Conservation (phyloP, 2,329 filamentous ascomycete genomes). For the Alternaria atra region DNA sequence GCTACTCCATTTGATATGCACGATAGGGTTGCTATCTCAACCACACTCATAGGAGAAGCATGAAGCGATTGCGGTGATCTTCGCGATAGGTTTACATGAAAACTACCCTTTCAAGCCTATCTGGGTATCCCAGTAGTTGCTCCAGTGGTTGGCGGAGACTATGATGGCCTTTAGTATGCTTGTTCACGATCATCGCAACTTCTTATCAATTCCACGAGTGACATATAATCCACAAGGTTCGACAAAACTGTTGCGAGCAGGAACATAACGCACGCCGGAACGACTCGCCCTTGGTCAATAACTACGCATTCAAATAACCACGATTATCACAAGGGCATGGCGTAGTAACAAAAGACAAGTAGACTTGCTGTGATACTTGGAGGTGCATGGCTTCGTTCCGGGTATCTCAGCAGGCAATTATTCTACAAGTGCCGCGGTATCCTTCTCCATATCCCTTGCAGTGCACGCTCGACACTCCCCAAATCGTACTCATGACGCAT, state of each 20-base stretch:
- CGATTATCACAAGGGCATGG: neutral
- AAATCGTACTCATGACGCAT: conserved; percentile 46
- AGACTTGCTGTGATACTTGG: conserved; percentile 11
- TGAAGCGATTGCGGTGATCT: too few relatives aligned
- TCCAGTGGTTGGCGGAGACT: too few relatives aligned
- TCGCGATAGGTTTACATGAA: neutral
- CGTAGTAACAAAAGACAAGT: neutral
- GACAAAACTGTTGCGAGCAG: neutral
- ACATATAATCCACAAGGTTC: neutral
- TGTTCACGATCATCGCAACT: neutral
- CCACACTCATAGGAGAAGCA: neutral
- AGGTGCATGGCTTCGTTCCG: conserved; percentile 51
- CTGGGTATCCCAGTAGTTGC: neutral
- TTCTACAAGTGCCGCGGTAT: conserved; percentile 26
- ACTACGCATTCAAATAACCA: neutral
- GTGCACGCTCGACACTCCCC: conserved; percentile 49
- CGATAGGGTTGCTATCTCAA: accelerated
- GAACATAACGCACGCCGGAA: neutral
- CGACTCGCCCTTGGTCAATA: neutral
- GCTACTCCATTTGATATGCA: too few relatives aligned
- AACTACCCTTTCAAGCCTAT: neutral
- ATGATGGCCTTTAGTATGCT: neutral
- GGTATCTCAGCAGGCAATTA: conserved; percentile 40
- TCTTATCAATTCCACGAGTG: neutral
- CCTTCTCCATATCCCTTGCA: conserved; percentile 33